Conservation (phyloP, 805 yeast genomes). For the Scheffersomyces stipitis region DNA sequence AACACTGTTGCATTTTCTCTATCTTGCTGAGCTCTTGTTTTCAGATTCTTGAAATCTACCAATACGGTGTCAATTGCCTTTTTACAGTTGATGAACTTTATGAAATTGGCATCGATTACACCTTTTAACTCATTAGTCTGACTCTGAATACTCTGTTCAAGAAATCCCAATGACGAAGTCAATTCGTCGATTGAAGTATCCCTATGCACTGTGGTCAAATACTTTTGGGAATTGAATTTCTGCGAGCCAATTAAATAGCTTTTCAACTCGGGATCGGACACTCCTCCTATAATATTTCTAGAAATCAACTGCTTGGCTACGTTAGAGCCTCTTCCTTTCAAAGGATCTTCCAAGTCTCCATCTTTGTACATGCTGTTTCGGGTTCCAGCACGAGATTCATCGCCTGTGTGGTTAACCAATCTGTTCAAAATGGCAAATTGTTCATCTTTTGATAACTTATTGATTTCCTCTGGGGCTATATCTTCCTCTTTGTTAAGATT, state of each 20-base stretch:
- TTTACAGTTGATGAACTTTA: constrained; percentile 36
- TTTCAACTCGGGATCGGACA: constrained; percentile 29
- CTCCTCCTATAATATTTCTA: constrained; percentile 22
- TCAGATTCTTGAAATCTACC: constrained; percentile 31
- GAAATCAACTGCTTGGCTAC: constrained; percentile 25
- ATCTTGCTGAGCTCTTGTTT: constrained; percentile 35
- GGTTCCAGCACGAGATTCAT: too few relatives aligned
- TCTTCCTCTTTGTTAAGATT: constrained; percentile 12
- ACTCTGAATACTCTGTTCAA: constrained; percentile 33
- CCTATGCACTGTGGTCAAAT: constrained; percentile 34
- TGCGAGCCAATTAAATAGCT: constrained; percentile 37
- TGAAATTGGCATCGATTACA: constrained; percentile 37
- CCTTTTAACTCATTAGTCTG: constrained; percentile 37
- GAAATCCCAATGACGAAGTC: constrained; percentile 23
- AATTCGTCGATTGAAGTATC: constrained; percentile 39
- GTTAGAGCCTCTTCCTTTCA: constrained; percentile 29
- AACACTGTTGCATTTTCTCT: constrained; percentile 34
- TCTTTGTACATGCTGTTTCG: constrained; percentile 9
- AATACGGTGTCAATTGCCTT: constrained; percentile 39
- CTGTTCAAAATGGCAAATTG: constrained; percentile 30
- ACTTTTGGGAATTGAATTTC: constrained; percentile 34
- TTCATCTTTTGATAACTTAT: constrained; percentile 22
- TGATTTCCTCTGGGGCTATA: constrained; percentile 17
- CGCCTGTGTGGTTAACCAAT: constrained; percentile 16
- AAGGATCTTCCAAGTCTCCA: constrained; percentile 33